Evolutionary conservation across 495 filamentous ascomycete genomes (phyloP).

Genomic region (Hapsidospora chrysogenum): DNA sequence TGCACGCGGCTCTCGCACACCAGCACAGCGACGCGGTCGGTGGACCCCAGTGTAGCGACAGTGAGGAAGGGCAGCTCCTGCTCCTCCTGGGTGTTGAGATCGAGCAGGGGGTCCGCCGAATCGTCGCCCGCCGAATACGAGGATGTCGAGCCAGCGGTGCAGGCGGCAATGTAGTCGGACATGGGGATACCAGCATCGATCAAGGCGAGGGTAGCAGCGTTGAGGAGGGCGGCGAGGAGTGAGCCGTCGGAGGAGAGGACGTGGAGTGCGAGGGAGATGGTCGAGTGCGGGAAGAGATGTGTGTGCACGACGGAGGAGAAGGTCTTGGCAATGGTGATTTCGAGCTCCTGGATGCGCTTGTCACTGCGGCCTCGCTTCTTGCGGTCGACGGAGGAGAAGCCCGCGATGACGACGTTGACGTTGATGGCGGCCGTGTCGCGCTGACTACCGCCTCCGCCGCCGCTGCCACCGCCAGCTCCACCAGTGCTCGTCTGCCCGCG

Average conservation of each 20-base stretch:
- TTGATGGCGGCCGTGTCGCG: conserved; percentile 42
- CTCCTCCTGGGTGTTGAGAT: conserved; percentile 76
- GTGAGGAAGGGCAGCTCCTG: conserved; percentile 81
- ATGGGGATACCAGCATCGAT: conserved; percentile 93
- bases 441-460: conserved; percentile 23
- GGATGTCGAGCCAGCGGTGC: conserved; percentile 65
- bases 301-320: conserved; percentile 63
- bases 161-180: conserved; percentile 76
- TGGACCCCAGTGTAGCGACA: conserved; percentile 55
- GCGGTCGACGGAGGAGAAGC: conserved; percentile 76
- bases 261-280: conserved; percentile 66
- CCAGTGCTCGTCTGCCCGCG: conserved; percentile 7
- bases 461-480: conserved; percentile 12
- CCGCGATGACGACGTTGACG: conserved; percentile 75
- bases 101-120: conserved; percentile 69
- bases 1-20: conserved; percentile 76
- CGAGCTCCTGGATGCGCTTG: conserved; percentile 69
- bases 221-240: conserved; percentile 74
- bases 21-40: conserved; percentile 60
- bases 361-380: conserved; percentile 57
- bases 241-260: conserved; percentile 85
- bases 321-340: conserved; percentile 52
- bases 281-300: conserved; percentile 77
- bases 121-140: conserved; percentile 47
- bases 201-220: conserved; percentile 81